Conservation (phyloP, 257 asterid species). For the Rubia yunnanensis region DNA sequence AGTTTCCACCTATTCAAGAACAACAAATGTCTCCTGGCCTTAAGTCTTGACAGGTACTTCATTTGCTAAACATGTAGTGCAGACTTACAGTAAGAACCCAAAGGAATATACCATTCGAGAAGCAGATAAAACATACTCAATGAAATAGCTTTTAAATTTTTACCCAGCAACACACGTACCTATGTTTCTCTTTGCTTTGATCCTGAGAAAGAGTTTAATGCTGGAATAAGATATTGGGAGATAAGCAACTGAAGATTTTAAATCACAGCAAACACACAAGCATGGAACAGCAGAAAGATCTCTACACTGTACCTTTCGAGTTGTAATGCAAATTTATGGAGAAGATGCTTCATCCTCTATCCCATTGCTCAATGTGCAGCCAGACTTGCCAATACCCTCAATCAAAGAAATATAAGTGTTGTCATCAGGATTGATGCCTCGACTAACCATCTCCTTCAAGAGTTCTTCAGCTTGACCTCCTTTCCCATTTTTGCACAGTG, state of each 20-base stretch:
- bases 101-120: conserved; percentile 1
- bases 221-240: background rate
- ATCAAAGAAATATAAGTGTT: conserved; percentile 40
- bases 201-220: background rate
- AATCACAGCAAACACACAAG: background rate
- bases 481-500: conserved; percentile 31
- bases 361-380: conserved; percentile 8
- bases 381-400: conserved; percentile 29
- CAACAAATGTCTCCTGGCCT: background rate
- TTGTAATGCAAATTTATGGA: background rate
- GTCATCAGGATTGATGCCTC: conserved; percentile 48
- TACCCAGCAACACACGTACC: background rate
- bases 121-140: background rate
- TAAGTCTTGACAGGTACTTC: background rate
- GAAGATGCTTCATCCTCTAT: conserved; percentile 16
- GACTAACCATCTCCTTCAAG: conserved; percentile 51
- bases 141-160: background rate
- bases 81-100: background rate
- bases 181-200: background rate
- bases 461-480: conserved; percentile 37
- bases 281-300: background rate
- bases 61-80: background rate
- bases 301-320: background rate
- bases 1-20: conserved; percentile 1
- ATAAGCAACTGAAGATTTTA: background rate